Evolutionary conservation across 257 asterid species (phyloP), one percentile per base, ranked within the genome.

Genomic region (Penstemon davidsonii): DNA sequence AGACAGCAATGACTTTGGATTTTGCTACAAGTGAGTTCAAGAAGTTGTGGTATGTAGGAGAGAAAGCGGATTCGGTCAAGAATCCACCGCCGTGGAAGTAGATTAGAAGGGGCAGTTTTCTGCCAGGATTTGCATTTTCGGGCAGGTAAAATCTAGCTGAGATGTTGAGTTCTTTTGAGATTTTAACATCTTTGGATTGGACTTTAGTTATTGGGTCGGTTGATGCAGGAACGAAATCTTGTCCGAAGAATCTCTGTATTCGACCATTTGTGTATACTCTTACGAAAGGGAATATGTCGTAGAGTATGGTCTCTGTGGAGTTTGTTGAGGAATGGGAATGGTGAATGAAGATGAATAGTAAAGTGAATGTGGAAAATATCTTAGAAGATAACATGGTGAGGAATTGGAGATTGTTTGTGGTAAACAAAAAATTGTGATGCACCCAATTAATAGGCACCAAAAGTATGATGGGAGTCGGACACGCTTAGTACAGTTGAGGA

Each of bases 61-160:
- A 50, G 75, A 75, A 86, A 47, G 92, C 80, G 5, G 95, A 85
- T 38, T 67, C 78, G 1, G 75, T 12, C 8, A 74, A 15, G 33
- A 83, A 89, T 2, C 62, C 95, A 4, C 96, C 96, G 13, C 95
- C 96, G 51, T 87, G 92, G 45, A 76, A 80, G 83, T 85, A 89
- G 59, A 89, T 73, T 0, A 86, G 37, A 0, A 87, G 72, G 0
- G 96, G 92, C 10, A 83, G 85, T 55, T 85, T 85, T 0, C 46
- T 37, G 36, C 11, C 65, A 1, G 60, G 64, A 45, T 42, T 12
- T 50, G 78, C 53, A 49, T 18, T 64, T 11, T 43, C 56, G 49
- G 88, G 88, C 6, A 76, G 67, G 78, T 69, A 79, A 13, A 85
- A 60, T 39, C 88, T 66, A 2, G 88, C 91, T 5, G 86, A 72